Evolutionary conservation across 2,329 filamentous ascomycete genomes (phyloP).

Genomic region (Fusarium subglutinans): DNA sequence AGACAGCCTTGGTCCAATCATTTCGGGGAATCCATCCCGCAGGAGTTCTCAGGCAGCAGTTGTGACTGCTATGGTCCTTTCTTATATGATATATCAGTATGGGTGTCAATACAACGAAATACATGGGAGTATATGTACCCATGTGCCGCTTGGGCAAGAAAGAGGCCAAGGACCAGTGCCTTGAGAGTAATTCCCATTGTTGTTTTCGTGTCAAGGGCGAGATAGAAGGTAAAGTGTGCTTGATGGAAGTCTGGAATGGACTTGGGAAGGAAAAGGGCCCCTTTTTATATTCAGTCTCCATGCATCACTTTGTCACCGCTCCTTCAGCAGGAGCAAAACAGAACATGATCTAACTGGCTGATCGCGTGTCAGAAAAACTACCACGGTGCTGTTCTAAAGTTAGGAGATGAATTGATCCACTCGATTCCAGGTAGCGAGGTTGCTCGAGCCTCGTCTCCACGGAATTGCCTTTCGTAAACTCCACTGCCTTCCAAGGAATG

Average conservation of each 20-base stretch:
- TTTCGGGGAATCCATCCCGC: background rate
- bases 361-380: no score
- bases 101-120: background rate
- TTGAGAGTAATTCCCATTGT: background rate
- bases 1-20: background rate
- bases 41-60: background rate
- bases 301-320: background rate
- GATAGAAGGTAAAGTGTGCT: background rate
- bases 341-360: background rate
- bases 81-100: background rate
- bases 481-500: background rate
- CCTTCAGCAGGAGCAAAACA: no score
- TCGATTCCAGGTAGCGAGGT: background rate
- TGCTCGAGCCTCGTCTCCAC: background rate
- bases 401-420: background rate
- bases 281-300: background rate
- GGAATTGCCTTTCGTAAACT: background rate
- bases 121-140: background rate
- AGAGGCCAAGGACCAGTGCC: background rate
- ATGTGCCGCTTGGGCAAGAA: background rate
- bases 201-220: no score
- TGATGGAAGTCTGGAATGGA: background rate
- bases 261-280: background rate
- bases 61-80: background rate
- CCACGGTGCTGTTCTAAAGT: background rate